Evolutionary conservation across 495 filamentous ascomycete genomes (phyloP), one percentile per base, ranked within the genome.

Genomic region (Thermothielavioides terrestris): DNA sequence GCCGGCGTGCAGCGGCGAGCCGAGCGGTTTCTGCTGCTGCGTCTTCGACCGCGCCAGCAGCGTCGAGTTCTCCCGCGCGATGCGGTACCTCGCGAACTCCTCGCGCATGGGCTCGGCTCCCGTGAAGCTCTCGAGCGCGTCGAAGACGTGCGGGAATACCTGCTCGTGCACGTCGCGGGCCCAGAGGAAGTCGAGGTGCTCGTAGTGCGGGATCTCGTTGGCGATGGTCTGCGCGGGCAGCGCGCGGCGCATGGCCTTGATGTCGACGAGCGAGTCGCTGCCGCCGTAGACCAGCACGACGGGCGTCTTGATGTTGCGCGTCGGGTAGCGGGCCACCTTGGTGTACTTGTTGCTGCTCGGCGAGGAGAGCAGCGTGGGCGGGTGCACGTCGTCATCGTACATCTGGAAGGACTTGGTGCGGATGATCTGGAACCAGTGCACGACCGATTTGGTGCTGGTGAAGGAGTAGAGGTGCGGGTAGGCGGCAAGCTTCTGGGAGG

Each of bases 341-440:
- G 77, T 80, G 60, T 78, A 77, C 46, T 77, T 77, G 63, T n/a
- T n/a, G n/a, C n/a, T n/a, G n/a, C 66, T 73, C 27, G 63, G 61
- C 9, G 64, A 66, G 6, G 66, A 61, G 15, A 74, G 54, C 10
- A 69, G 58, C 23, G 77, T 15, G 4, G 65, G 66, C 0, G 73
- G 70, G 48, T 85, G 83, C 6, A 92, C 77, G 59, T 96, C 91
- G 59, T 98, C 92, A 59, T 98, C 92, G 64, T 89, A 97, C 85
- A 98, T 96, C 66, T 97, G 92, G 63, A 98, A 98, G 26, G 77
- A 85, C 54, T 86, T 84, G 59, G 89, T 95, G 38, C 92, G 83
- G 54, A 98, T 97, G 58, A 98, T 95, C 61, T 98, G 92, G 67
- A 98, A 98, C 92, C 92, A 98, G 58, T 98, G 92, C 0, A 98